Base-by-base conservation (phyloP, 164 flowering plant genomes). In the Hamamelis virginiana region DNA sequence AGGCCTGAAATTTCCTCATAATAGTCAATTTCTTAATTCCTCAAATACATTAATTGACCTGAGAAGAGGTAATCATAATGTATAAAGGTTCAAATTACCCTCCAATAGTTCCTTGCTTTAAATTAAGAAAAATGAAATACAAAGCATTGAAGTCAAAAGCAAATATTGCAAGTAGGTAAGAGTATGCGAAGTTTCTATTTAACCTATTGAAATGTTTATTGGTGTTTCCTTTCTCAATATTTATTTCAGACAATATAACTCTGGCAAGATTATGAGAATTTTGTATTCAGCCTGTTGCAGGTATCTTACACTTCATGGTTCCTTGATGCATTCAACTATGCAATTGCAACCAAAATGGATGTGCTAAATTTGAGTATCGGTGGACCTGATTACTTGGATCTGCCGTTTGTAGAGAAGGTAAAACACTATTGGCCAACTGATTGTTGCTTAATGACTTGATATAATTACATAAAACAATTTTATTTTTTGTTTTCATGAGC, bases 251-350 rank as follows among this genome's bases (percentile, higher is more conserved):
- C 11, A 14, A 43, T 15, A 48, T 48, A 22, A 28, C 38, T 65
- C 66, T 80, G 77, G 74, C 77, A 65, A 77, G 84, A 82, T 81
- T 81, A 78, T 88, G 94, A 95, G 85, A 87, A 88, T 76, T 68
- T 76, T 84, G 74, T 81, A 52, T 87, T 92, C 98, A 95, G 99
- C 91, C 76, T 75, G 77, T 81, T 93, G 93, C 99, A 96, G 99
- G 97, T 96, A 72, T 96, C 99, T 41, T 96, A 96, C 81, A 92
- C 99, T 45, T 96, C 99, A 60, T 96, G 99, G 99, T 96, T 96
- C 77, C 96, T 96, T 82, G 99, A 96, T 81, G 99, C 99, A 43
- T 96, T 96, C 83, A 96, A 92, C 75, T 96, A 96, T 85, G 99
- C 99, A 16, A 96, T 96, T 71, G 97, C 93, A 68, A 93, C 86